phyloP scores from a whole-genome alignment of 1,284 basidiomycete species.

The Exobasidium cylindrosporum region DNA sequence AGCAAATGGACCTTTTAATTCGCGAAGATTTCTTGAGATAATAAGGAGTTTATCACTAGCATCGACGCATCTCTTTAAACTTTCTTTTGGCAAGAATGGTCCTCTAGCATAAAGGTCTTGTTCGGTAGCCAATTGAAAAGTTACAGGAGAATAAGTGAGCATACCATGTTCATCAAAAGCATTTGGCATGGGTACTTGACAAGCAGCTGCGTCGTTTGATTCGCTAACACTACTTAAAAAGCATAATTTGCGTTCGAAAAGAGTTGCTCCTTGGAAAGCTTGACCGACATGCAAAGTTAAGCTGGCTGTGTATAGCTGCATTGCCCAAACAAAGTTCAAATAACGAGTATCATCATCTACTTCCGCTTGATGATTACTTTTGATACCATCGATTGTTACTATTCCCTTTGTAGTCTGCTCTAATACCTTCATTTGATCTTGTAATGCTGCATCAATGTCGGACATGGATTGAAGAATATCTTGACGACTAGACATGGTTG shows the following conservation, averaged over 20 bases:
- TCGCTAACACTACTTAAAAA: conserved; percentile 48
- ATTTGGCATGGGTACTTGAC: conserved; percentile 40
- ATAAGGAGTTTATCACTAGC: conserved; percentile 43
- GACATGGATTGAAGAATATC: conserved; percentile 45
- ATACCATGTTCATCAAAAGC: conserved; percentile 11
- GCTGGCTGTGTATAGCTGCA: conserved; percentile 47
- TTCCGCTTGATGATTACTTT: conserved; percentile 19
- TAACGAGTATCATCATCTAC: conserved; percentile 43
- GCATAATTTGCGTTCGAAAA: conserved; percentile 50
- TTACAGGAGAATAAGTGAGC: background rate
- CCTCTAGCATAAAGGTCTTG: conserved; percentile 43
- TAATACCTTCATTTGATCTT: conserved; percentile 38
- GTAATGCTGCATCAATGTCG: conserved; percentile 37
- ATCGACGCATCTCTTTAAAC: conserved; percentile 42
- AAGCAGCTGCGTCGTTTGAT: conserved; percentile 31
- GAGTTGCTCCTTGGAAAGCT: conserved; percentile 46
- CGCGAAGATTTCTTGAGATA: conserved; percentile 27
- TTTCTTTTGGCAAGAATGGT: conserved; percentile 39
- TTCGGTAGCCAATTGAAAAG: background rate
- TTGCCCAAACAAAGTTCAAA: conserved; percentile 34
- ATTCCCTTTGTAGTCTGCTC: conserved; percentile 18
- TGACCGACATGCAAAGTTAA: conserved; percentile 47
- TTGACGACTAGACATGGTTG: conserved; percentile 30
- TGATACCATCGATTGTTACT: conserved; percentile 4
- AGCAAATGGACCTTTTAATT: conserved; percentile 26